Evolutionary conservation across 176 grass and related monocot genomes (phyloP).

Genomic region (Pharus latifolius): DNA sequence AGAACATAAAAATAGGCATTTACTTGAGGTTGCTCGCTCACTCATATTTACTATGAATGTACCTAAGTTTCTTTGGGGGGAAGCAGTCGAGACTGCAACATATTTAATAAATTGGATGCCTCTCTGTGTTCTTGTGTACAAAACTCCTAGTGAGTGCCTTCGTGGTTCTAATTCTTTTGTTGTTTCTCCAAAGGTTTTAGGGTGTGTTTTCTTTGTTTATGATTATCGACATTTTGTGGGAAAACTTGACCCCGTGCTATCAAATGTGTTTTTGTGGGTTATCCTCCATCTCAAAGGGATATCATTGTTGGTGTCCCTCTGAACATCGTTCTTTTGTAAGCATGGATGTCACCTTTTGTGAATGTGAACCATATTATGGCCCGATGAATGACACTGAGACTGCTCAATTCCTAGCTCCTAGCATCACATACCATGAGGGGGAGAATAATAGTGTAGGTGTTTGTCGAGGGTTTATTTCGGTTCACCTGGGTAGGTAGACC

Average conservation of each 20-base stretch:
- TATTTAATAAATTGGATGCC: neutral
- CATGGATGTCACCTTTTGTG: too few species aligned
- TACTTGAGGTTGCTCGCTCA: neutral
- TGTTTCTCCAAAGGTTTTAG: neutral
- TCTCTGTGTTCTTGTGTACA: neutral
- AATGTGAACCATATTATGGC: neutral
- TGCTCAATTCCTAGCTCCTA: neutral
- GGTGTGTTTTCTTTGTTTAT: too few species aligned
- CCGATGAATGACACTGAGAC: neutral
- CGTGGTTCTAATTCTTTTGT: neutral
- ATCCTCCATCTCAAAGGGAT: too few species aligned
- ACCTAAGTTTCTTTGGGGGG: neutral
- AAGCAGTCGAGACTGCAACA: too few species aligned
- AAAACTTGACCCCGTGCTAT: neutral
- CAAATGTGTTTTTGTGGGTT: neutral
- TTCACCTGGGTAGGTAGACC: too few species aligned
- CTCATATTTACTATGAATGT: neutral
- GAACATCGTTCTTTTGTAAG: neutral
- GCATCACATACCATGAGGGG: too few species aligned
- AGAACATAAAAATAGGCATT: neutral
- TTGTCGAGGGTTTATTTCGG: too few species aligned
- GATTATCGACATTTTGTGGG: too few species aligned
- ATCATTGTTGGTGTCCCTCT: neutral
- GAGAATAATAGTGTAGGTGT: too few species aligned
- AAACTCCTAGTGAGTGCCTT: neutral